These are phyloP conservation scores for Hemisphaericaspora lyxosophila DNA, from an alignment of 1,139 yeast genomes.

Conservation along the genomic window DNA sequence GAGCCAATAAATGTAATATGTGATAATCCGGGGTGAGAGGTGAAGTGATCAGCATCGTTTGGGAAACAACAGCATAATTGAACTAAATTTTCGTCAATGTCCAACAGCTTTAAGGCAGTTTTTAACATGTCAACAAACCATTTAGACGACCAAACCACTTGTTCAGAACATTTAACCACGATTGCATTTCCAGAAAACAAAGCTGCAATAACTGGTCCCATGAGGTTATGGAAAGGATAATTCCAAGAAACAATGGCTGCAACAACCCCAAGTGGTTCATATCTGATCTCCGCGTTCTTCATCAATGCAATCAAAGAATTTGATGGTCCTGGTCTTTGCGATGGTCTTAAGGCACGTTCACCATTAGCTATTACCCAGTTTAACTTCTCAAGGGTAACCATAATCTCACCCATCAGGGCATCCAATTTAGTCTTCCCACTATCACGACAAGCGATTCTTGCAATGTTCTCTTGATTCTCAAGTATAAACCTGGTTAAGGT, in stretches of 20 bases:
- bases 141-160: slow-evolving; percentile 90
- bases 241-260: slow-evolving; percentile 95
- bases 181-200: slow-evolving; percentile 89
- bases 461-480: slow-evolving; percentile 82
- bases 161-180: slow-evolving; percentile 90
- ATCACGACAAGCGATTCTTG: slow-evolving; percentile 91
- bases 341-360: slow-evolving; percentile 64
- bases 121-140: slow-evolving; percentile 72
- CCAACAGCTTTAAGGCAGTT: slow-evolving; percentile 69
- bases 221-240: slow-evolving; percentile 87
- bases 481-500: slow-evolving; percentile 72
- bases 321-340: slow-evolving; percentile 83
- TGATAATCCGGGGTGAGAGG: slow-evolving; percentile 75
- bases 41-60: slow-evolving; percentile 79
- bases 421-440: slow-evolving; percentile 95
- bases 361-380: slow-evolving; percentile 89
- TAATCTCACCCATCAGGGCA: slow-evolving; percentile 93
- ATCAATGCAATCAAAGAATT: slow-evolving; percentile 63
- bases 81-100: slow-evolving; percentile 75
- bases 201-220: slow-evolving; percentile 90
- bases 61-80: slow-evolving; percentile 82
- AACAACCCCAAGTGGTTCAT: slow-evolving; percentile 89
- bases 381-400: slow-evolving; percentile 90
- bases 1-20: slow-evolving; percentile 96
- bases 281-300: slow-evolving; percentile 91